These are phyloP conservation scores for Kokia cookei DNA, from an alignment of 441 rosid species.

Conservation along the genomic window DNA sequence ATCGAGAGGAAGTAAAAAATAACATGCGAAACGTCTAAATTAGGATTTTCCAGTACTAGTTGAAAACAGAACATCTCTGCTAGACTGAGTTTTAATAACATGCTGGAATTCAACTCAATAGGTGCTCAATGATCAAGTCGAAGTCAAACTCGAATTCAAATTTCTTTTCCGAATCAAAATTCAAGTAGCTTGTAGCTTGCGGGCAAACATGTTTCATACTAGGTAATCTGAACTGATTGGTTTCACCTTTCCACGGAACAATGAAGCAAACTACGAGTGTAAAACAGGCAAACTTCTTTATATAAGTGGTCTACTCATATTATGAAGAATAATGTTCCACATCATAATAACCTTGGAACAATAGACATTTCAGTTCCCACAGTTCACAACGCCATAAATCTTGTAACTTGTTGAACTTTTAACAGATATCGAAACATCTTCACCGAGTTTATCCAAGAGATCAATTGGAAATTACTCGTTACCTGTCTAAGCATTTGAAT, in stretches of 20 bases:
- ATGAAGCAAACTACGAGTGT: not conserved
- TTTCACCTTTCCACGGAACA: not conserved
- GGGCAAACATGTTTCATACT: not conserved
- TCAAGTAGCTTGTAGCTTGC: not conserved
- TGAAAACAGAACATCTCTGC: not conserved
- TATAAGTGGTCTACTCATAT: not conserved
- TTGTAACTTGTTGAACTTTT: not conserved
- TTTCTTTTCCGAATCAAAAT: not conserved
- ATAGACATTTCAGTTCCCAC: slow-evolving; percentile 3
- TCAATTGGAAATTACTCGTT: slow-evolving; percentile 25
- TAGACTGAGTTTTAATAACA: not conserved
- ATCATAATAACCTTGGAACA: slow-evolving; percentile 3
- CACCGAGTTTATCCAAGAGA: slow-evolving; percentile 22
- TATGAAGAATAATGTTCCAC: slow-evolving; percentile 14
- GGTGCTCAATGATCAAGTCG: not conserved
- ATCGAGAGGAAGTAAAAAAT: no score
- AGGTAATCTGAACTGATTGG: not conserved
- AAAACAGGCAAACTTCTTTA: not conserved
- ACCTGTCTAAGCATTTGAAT: slow-evolving; percentile 23
- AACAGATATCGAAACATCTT: slow-evolving; percentile 11
- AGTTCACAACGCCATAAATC: slow-evolving; percentile 13
- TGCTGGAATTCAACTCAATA: not conserved
- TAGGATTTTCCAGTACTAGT: not conserved
- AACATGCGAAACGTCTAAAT: no score
- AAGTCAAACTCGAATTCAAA: not conserved